Conservation (phyloP, 148 eudicot genomes). For the Chenopodium berlandieri region DNA sequence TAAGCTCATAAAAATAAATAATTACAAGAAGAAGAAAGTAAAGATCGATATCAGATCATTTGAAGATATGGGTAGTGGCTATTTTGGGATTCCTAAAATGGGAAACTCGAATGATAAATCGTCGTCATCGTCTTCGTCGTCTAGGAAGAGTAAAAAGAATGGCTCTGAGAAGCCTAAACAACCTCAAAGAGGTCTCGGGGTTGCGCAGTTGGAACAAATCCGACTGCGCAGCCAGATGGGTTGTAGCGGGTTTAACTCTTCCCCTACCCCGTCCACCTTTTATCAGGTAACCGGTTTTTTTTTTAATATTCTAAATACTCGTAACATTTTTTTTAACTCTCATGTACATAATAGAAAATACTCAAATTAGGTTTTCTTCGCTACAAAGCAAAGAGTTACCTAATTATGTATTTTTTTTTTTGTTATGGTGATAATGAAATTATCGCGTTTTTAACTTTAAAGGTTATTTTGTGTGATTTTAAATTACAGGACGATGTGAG, state of each 20-base stretch:
- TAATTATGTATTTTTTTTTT: no score
- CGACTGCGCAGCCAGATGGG: constrained; percentile 58
- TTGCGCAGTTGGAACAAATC: constrained; percentile 82
- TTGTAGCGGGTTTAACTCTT: constrained; percentile 18
- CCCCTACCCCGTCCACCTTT: constrained; percentile 2
- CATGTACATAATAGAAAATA: no score
- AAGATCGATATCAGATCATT: constrained; percentile 2
- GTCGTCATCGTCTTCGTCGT: constrained; percentile 35
- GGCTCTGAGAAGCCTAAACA: constrained; percentile 62
- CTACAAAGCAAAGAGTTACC: no score
- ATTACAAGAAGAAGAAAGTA: no score
- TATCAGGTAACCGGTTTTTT: constrained; percentile 10
- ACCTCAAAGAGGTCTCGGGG: constrained; percentile 87
- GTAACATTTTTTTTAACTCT: no score
- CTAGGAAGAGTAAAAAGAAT: constrained; percentile 56
- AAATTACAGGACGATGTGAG: constrained; percentile 28
- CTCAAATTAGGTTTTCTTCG: background rate
- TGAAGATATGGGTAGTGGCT: constrained; percentile 45
- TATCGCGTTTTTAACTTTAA: background rate
- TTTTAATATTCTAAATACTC: no score
- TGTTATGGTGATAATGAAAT: no score
- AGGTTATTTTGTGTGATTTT: background rate
- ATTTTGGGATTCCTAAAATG: constrained; percentile 42
- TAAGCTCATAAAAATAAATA: background rate
- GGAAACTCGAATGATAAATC: constrained; percentile 41